These are phyloP conservation scores for Boletellus emodensis DNA, from an alignment of 768 basidiomycete genomes.

Conservation along the genomic window DNA sequence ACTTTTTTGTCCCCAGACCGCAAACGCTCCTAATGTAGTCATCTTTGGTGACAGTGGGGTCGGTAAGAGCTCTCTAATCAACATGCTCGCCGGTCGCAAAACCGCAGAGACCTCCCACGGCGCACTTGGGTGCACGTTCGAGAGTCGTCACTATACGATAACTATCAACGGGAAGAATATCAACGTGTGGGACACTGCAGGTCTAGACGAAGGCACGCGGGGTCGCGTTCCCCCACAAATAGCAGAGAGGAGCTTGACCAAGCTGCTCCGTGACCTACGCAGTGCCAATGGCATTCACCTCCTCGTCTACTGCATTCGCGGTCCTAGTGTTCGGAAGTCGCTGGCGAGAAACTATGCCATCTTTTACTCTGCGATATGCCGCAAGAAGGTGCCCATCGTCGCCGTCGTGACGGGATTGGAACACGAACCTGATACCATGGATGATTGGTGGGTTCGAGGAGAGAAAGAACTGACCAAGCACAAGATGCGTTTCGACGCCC, in stretches of 20 bases:
- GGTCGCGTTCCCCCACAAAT: slow-evolving; percentile 23
- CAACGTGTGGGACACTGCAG: slow-evolving; percentile 33
- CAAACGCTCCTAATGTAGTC: slow-evolving; percentile 32
- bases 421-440: slow-evolving; percentile 31
- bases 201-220: slow-evolving; percentile 27
- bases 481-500: slow-evolving; percentile 36
- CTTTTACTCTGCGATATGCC: slow-evolving; percentile 29
- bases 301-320: slow-evolving; percentile 34
- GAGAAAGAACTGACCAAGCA: slow-evolving; percentile 27
- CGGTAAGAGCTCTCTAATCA: slow-evolving; percentile 43
- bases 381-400: slow-evolving; percentile 31
- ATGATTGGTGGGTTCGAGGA: slow-evolving; percentile 38
- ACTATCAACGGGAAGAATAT: slow-evolving; percentile 12
- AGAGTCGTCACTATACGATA: slow-evolving; percentile 22
- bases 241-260: slow-evolving; percentile 24
- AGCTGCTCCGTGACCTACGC: slow-evolving; percentile 31
- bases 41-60: slow-evolving; percentile 42
- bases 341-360: slow-evolving; percentile 28
- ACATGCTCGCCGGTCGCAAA: slow-evolving; percentile 34
- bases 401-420: slow-evolving; percentile 33
- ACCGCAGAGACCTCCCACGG: slow-evolving; percentile 30
- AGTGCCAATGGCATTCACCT: slow-evolving; percentile 28
- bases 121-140: slow-evolving; percentile 36
- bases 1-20: slow-evolving; percentile 1
- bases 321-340: slow-evolving; percentile 22